Percentiles rank a stretch among this genome's conserved stretches.
phyloP scores from a whole-genome alignment of 2,329 filamentous ascomycete species.

The Pseudohalonectria lignicola region DNA sequence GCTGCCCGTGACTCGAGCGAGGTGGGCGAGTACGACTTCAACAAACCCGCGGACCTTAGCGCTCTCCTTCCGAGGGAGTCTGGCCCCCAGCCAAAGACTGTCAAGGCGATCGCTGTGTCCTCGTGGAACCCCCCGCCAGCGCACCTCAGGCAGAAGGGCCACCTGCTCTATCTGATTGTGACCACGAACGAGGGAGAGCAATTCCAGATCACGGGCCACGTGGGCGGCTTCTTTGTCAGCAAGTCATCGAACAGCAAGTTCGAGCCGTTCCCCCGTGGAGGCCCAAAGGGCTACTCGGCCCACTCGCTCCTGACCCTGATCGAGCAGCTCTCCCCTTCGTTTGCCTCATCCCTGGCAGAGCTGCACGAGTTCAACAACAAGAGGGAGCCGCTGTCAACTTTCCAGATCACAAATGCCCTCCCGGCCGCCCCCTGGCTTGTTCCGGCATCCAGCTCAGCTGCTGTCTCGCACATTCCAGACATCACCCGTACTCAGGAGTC shows the following conservation, averaged over 20 bases:
- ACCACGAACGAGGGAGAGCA: slow-evolving; percentile 93
- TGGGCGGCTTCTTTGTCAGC: slow-evolving; percentile 95
- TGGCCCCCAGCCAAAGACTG: slow-evolving; percentile 69
- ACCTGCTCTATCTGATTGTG: slow-evolving; percentile 80
- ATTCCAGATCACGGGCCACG: slow-evolving; percentile 83
- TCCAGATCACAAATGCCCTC: slow-evolving; percentile 91
- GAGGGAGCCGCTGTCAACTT: slow-evolving; percentile 81
- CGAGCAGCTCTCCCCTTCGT: slow-evolving; percentile 70
- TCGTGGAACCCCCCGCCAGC: slow-evolving; percentile 95
- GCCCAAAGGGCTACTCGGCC: slow-evolving; percentile 66
- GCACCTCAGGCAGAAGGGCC: slow-evolving; percentile 80
- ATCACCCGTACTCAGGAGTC: slow-evolving; percentile 86
- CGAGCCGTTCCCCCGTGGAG: slow-evolving; percentile 70
- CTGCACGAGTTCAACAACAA: slow-evolving; percentile 77
- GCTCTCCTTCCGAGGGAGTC: slow-evolving; percentile 59
- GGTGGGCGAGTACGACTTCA: slow-evolving; percentile 62
- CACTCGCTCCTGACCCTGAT: slow-evolving; percentile 83
- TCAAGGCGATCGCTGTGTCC: slow-evolving; percentile 81
- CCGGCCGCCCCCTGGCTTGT: slow-evolving; percentile 90
- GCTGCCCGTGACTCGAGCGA: slow-evolving; percentile 26
- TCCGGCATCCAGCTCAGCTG: slow-evolving; percentile 50
- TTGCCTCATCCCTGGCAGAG: slow-evolving; percentile 61
- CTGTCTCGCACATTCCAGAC: slow-evolving; percentile 67
- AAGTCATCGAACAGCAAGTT: slow-evolving; percentile 94
- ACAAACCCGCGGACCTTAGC: slow-evolving; percentile 53